Conservation (phyloP, 352 stramenopile species). For the Vaucheria bursata region DNA sequence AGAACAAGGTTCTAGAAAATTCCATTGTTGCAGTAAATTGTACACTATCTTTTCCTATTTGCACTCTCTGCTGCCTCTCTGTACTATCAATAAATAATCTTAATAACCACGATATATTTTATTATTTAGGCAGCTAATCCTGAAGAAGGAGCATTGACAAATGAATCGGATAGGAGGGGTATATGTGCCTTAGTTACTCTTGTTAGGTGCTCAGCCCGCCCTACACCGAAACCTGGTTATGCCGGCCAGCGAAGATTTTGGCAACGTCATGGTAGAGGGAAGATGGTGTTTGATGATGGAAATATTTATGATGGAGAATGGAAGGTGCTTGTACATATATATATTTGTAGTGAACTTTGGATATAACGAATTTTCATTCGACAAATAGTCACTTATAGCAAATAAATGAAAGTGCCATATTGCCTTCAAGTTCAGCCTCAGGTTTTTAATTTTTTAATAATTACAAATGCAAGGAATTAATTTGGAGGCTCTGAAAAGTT, state of each 20-base stretch:
- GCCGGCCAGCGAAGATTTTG: slow-evolving; percentile 21
- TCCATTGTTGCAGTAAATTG: neutral
- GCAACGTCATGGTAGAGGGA: slow-evolving; percentile 25
- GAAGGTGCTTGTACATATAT: neutral
- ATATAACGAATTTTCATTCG: too few species aligned
- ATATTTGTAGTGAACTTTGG: neutral
- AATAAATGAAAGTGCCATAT: too few species aligned
- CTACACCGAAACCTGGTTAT: slow-evolving; percentile 26
- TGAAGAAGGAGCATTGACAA: slow-evolving; percentile 8
- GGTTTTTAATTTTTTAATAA: too few species aligned
- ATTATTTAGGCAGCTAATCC: neutral
- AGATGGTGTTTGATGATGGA: slow-evolving; percentile 40
- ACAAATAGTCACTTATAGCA: too few species aligned
- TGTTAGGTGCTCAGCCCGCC: neutral
- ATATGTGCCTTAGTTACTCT: slow-evolving; percentile 11
- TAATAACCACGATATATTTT: neutral
- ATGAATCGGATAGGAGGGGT: slow-evolving; percentile 3
- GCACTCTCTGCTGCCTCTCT: neutral
- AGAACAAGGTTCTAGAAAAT: too few species aligned
- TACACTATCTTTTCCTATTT: neutral
- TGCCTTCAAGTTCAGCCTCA: too few species aligned
- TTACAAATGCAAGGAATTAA: too few species aligned
- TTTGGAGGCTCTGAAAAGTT: too few species aligned
- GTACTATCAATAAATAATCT: neutral
- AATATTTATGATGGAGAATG: slow-evolving; percentile 44